Conservation (phyloP, 331 rosid species). For the Pyrus hybrid region DNA sequence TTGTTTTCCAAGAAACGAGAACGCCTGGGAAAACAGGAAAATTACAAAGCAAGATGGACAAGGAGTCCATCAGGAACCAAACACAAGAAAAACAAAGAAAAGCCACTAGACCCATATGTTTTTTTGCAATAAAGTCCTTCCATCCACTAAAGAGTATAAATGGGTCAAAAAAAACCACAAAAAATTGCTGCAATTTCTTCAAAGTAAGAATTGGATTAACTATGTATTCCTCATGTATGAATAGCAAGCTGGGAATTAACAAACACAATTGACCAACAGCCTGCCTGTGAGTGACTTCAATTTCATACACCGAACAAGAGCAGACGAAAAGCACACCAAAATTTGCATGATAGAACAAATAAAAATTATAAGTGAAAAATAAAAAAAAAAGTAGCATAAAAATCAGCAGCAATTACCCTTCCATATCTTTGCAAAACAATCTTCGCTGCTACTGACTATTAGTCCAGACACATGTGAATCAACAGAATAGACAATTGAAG, state of each 20-base stretch:
- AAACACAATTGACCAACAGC: not conserved
- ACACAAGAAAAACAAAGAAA: not conserved
- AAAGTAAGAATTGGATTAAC: not conserved
- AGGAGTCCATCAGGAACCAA: not conserved
- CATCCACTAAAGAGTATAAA: not conserved
- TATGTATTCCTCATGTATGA: not conserved
- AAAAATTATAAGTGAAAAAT: not conserved
- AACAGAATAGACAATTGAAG: slow-evolving; percentile 88
- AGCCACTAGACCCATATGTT: not conserved
- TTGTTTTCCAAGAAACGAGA: not conserved
- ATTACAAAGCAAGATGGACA: not conserved
- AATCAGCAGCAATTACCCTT: slow-evolving; percentile 49
- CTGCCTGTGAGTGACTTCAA: not conserved
- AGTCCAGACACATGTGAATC: slow-evolving; percentile 87
- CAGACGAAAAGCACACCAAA: not conserved
- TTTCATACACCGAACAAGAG: not conserved
- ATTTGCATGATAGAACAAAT: not conserved
- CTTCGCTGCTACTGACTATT: slow-evolving; percentile 85
- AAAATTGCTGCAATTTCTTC: not conserved
- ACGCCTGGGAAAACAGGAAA: not conserved
- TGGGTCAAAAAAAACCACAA: not conserved
- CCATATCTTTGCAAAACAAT: slow-evolving; percentile 86
- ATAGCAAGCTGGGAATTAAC: not conserved
- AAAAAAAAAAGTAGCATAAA: not conserved
- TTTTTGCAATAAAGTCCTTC: not conserved